Evolutionary conservation across 1,284 basidiomycete species (phyloP), one percentile per base, ranked within the genome.

Genomic region (Volvariella surrecta): DNA sequence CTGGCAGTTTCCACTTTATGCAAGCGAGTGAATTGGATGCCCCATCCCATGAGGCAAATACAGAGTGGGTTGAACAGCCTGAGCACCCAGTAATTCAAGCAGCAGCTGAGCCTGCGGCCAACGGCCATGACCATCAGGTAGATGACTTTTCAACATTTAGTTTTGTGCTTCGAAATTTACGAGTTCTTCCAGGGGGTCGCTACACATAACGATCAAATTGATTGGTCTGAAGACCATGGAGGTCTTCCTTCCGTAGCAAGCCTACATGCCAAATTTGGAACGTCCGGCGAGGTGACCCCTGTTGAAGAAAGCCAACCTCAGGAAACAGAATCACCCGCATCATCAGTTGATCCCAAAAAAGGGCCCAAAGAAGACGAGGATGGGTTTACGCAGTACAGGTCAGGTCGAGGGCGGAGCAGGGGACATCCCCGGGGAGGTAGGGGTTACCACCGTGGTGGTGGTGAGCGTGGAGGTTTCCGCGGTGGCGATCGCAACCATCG

Each of bases 21-120:
- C 77, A 84, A 59, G 81, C 72, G 44, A 87, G 84, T 54, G 85
- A 89, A 52, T 66, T 88, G 21, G 86, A 80, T 47, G 53, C 66
- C 2, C 43, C 68, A 19, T 50, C 65, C 9, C 70, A 73, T 35
- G 75, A 77, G 47, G 63, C 71, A 22, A 64, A 54, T 20, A 61
- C 63, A 4, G 74, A 78, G 51, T 76, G 73, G 73, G 67, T 64
- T 15, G 65, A 67, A 16, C 60, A 56, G 32, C 40, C 58, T 16
- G 62, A 65, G 40, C 55, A 6, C 60, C 3, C 56, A 60, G 42
- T 63, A 54, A 20, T 56, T 57, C 41, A 57, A 61, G 31, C 57
- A 8, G 40, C 54, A 16, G 50, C 62, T 30, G 58, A 56, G 22
- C 56, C 40, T 10, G 37, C 34, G 13, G 11, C 40, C 13, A 47